Evolutionary conservation across 108 stramenopile species (phyloP), one percentile per base, ranked within the genome.

Genomic region (Skeletonema menzelii): DNA sequence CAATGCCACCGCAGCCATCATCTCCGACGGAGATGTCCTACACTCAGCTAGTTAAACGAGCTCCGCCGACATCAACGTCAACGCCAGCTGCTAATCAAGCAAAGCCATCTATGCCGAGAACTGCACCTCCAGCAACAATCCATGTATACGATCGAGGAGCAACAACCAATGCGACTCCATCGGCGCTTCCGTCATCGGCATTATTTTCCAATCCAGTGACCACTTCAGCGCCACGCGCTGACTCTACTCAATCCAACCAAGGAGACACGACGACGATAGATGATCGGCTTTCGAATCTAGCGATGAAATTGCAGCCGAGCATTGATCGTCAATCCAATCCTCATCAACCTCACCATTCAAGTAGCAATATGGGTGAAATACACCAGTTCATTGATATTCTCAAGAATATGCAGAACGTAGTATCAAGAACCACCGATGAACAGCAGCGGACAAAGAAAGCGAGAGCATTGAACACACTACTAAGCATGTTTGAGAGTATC

Each of bases 401-500:
- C 12, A 46, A 64, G 37, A 67, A 61, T 44, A 80, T 80, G 79
- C 79, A 80, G 56, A 27, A 53, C 17, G 71, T 65, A 2, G 79
- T 80, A 11, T 63, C 60, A 34, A 35, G 59, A 38, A 80, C 79
- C 7, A 20, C 37, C 2, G 72, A 80, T 57, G 79, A 80, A 53
- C 67, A 73, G 44, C 79, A 73, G 35, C 79, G 72, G 5, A 35
- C 35, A 22, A 67, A 67, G 56, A 80, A 80, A n/a, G 72, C 79
- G 27, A 67, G 71, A n/a, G 79, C 79, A 15, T 53, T 80, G 67
- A 64, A 80, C 64, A 44, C 71, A 8, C 38, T 80, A 13, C 65
- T 80, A 42, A 58, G 24, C 20, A 80, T 80, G 79, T 80, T 80
- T 64, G 79, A 80, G 37, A 66, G 63, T 30, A 56, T 80, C 38